Evolutionary conservation across 495 filamentous ascomycete species (phyloP).

Genomic region (Pyrenula aspistea): DNA sequence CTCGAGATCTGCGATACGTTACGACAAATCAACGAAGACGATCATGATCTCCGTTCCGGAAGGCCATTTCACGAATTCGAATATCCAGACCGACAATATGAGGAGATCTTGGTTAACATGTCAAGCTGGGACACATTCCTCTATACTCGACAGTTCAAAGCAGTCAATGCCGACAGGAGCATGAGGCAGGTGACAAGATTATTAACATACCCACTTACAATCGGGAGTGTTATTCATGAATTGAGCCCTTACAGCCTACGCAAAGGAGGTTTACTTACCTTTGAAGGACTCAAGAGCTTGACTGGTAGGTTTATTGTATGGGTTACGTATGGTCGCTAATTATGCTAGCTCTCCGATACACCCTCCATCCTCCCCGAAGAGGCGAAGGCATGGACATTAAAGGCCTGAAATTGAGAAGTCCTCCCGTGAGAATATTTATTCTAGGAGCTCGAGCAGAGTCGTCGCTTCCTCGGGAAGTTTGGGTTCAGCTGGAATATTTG

Average conservation of each 20-base stretch:
- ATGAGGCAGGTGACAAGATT: conserved; percentile 86
- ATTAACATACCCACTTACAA: conserved; percentile 85
- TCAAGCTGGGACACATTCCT: conserved; percentile 96
- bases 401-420: conserved; percentile 69
- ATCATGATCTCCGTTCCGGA: conserved; percentile 85
- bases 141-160: conserved; percentile 77
- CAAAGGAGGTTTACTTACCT: conserved; percentile 57
- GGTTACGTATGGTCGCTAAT: conserved; percentile 6
- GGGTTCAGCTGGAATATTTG: conserved; percentile 81
- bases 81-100: conserved; percentile 78
- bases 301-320: conserved; percentile 51
- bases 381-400: conserved; percentile 66
- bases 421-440: conserved; percentile 83
- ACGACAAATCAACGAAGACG: conserved; percentile 90
- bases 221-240: conserved; percentile 85
- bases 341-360: conserved; percentile 71
- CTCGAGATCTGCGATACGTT: conserved; percentile 85
- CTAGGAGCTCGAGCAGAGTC: conserved; percentile 94
- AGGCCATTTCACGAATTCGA: conserved; percentile 89
- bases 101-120: conserved; percentile 89
- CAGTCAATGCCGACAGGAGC: conserved; percentile 75
- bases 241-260: conserved; percentile 80
- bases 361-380: conserved; percentile 71
- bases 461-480: conserved; percentile 83
- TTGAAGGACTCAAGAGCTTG: conserved; percentile 83